Conservation (phyloP, 768 basidiomycete genomes). For the Antrodiella citrinella region DNA sequence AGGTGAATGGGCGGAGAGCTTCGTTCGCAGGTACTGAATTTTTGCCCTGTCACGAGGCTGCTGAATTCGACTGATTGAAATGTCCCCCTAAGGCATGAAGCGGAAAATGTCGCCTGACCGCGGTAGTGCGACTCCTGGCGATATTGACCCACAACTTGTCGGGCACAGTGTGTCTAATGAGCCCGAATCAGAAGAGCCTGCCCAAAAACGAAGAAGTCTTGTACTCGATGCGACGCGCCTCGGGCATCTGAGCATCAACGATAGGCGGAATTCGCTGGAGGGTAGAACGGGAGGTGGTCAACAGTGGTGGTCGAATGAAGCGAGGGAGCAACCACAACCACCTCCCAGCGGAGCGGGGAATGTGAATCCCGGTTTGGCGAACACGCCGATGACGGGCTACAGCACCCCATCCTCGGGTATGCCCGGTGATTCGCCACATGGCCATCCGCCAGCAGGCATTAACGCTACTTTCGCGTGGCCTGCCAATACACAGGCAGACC, state of each 20-base stretch:
- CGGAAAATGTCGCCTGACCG: slow-evolving; percentile 78
- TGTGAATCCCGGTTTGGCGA: slow-evolving; percentile 25
- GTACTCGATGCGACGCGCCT: slow-evolving; percentile 73
- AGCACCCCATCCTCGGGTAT: slow-evolving; percentile 36
- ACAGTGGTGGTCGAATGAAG: slow-evolving; percentile 57
- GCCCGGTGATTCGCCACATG: slow-evolving; percentile 58
- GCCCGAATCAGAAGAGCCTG: slow-evolving; percentile 56
- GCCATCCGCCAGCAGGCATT: slow-evolving; percentile 52
- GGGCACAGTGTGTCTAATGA: slow-evolving; percentile 47
- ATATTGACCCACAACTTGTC: slow-evolving; percentile 56
- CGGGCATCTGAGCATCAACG: slow-evolving; percentile 66
- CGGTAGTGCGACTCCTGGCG: slow-evolving; percentile 40
- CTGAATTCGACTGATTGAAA: slow-evolving; percentile 4
- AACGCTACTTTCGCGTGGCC: slow-evolving; percentile 67
- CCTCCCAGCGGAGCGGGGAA: neutral
- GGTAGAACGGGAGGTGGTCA: slow-evolving; percentile 35
- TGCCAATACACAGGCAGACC: slow-evolving; percentile 32
- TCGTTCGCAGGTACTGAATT: slow-evolving; percentile 8
- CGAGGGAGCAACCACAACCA: slow-evolving; percentile 50
- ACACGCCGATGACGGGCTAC: slow-evolving; percentile 35
- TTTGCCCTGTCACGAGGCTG: neutral
- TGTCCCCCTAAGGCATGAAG: slow-evolving; percentile 54
- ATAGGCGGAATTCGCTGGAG: slow-evolving; percentile 73
- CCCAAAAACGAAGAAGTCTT: slow-evolving; percentile 79
- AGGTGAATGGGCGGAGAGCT: slow-evolving; percentile 6